These are phyloP conservation scores for Lasiodiplodia gonubiensis DNA, from an alignment of 2,329 filamentous ascomycete genomes.

Conservation along the genomic window DNA sequence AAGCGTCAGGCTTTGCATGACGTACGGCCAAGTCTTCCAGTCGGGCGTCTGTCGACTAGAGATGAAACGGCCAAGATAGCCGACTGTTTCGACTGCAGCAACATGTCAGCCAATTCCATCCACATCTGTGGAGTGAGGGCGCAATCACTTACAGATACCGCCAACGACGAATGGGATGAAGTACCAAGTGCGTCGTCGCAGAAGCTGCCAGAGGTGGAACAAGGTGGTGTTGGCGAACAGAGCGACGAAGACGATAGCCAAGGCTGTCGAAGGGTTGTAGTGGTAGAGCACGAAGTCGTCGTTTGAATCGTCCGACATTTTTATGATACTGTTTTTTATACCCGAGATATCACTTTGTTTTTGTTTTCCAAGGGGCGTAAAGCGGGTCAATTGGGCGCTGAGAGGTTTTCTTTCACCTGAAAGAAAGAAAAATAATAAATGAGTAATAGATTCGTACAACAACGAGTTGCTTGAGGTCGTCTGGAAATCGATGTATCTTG, in stretches of 20 bases:
- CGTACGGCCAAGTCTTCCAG: constrained; percentile 47
- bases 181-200: constrained; percentile 54
- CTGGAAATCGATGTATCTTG: too few species aligned
- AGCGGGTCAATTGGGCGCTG: not conserved
- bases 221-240: constrained; percentile 39
- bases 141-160: constrained; percentile 50
- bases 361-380: not conserved
- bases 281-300: constrained; percentile 36
- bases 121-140: not conserved
- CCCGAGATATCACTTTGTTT: not conserved
- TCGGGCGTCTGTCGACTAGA: constrained; percentile 37
- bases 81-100: constrained; percentile 55
- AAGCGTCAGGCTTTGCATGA: constrained; percentile 52
- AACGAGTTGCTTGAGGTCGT: not conserved
- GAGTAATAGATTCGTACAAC: constrained; percentile 3
- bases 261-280: constrained; percentile 39
- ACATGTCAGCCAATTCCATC: not conserved
- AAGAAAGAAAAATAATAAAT: not conserved
- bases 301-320: not conserved
- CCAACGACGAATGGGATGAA: constrained; percentile 59
- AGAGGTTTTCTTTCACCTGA: not conserved
- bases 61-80: constrained; percentile 55
- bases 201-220: constrained; percentile 47
- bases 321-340: not conserved
- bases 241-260: constrained; percentile 39